Evolutionary conservation across 2,329 filamentous ascomycete species (phyloP).

Genomic region (Cladosporium austrohemisphaericum): DNA sequence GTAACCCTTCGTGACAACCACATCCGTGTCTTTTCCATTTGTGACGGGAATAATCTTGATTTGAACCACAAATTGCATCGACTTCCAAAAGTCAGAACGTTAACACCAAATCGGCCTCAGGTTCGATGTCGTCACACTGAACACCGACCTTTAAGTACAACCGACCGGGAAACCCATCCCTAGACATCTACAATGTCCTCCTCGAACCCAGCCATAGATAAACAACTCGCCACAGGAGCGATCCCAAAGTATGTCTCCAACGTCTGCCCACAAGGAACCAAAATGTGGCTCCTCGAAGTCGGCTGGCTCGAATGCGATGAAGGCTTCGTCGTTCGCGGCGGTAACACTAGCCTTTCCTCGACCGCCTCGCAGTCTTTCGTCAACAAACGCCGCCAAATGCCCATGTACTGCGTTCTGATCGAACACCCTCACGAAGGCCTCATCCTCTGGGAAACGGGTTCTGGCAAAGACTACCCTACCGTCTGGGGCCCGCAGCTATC

Average conservation of each 20-base stretch:
- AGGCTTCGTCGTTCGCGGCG: slow-evolving; percentile 43
- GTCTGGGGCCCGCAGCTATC: slow-evolving; percentile 33
- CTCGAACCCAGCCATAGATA: slow-evolving; percentile 25
- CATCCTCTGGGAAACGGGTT: slow-evolving; percentile 47
- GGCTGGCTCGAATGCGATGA: slow-evolving; percentile 47
- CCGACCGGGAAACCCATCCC: background rate
- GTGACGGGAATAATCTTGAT: background rate
- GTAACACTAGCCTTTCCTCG: slow-evolving; percentile 37
- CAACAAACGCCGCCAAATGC: slow-evolving; percentile 42
- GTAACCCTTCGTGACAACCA: background rate
- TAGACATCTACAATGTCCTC: slow-evolving; percentile 11
- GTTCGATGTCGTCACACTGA: no score
- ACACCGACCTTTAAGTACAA: no score
- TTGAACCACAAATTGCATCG: no score
- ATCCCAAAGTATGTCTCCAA: slow-evolving; percentile 33
- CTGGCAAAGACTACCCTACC: slow-evolving; percentile 40
- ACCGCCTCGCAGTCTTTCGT: slow-evolving; percentile 35
- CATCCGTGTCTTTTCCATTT: background rate
- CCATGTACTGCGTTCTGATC: slow-evolving; percentile 43
- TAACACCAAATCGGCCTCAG: no score
- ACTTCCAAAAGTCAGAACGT: no score
- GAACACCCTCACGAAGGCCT: slow-evolving; percentile 43
- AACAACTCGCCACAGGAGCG: slow-evolving; percentile 30
- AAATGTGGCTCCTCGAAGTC: slow-evolving; percentile 44
- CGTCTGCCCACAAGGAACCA: slow-evolving; percentile 44